Percentiles rank a stretch among this genome's conserved stretches.
Evolutionary conservation across 768 basidiomycete species (phyloP).

Genomic region (Tulasnella sp.): DNA sequence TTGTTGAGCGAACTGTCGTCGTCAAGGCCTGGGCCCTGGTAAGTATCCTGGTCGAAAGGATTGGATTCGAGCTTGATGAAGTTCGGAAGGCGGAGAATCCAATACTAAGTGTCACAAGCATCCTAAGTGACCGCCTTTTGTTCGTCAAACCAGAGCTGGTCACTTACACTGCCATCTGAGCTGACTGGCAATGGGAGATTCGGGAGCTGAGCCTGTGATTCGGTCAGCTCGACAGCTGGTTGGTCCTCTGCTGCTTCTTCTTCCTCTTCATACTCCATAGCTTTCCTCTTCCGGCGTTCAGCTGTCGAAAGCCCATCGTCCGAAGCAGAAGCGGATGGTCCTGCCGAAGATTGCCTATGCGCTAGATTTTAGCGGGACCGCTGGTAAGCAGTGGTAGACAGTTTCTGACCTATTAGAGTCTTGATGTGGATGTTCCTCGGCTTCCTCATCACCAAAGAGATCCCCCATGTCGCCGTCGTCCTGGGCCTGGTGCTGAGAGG

Average conservation of each 20-base stretch:
- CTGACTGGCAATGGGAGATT: slow-evolving; percentile 73
- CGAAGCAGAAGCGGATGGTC: slow-evolving; percentile 3
- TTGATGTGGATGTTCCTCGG: slow-evolving; percentile 18
- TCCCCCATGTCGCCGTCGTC: slow-evolving; percentile 58
- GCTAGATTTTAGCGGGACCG: not conserved
- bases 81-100: slow-evolving; percentile 90
- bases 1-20: slow-evolving; percentile 55
- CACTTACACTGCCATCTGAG: slow-evolving; percentile 68
- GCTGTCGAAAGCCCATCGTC: slow-evolving; percentile 49
- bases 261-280: slow-evolving; percentile 73
- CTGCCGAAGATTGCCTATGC: slow-evolving; percentile 13
- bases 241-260: slow-evolving; percentile 41
- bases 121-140: not conserved
- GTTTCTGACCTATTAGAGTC: not conserved
- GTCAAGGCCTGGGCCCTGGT: slow-evolving; percentile 72
- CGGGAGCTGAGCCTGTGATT: slow-evolving; percentile 70
- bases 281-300: slow-evolving; percentile 47
- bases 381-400: not conserved
- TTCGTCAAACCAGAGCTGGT: slow-evolving; percentile 7
- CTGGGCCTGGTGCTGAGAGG: not conserved
- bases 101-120: slow-evolving; percentile 42
- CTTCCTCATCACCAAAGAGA: slow-evolving; percentile 62
- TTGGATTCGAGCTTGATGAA: slow-evolving; percentile 83
- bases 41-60: slow-evolving; percentile 81
- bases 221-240: slow-evolving; percentile 41